Evolutionary conservation across 106 monocot species (phyloP), one percentile per base, ranked within the genome.

Genomic region (Agapanthus africanus): DNA sequence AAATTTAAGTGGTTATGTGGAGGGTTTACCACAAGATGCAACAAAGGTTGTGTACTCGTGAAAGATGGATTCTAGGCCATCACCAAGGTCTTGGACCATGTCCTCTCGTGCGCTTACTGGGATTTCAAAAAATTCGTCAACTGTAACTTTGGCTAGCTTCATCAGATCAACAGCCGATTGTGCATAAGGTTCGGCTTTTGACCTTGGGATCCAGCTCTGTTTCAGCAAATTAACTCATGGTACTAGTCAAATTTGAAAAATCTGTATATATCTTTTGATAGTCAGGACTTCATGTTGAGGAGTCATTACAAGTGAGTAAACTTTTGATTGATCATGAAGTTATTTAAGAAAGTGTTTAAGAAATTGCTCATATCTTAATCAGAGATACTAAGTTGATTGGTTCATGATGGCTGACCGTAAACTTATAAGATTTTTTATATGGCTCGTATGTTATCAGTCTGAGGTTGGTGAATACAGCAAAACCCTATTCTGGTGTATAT

Each of bases 91-190:
- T 25, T 88, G 79, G 3, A 91, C 79, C 74, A 91, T 39, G 15
- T 95, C 86, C 6, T 91, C 88, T 38, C 84, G 73, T 14, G 82
- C 74, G 2, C 47, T 46, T 44, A 86, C 79, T 22, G 86, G 95
- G 35, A 88, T 91, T 76, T 88, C 79, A 41, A 84, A 86, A 76
- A 89, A 97, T 21, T 97, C 95, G 15, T 91, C 91, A 21, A 87
- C 82, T 11, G 86, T 89, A 61, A 76, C 69, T 73, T 84, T 91
- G 6, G 86, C 86, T 68, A 97, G 49, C 63, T 82, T 97, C 72
- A 97, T 82, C 37, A 97, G 47, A 66, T 91, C 91, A 41, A 86
- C 78, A 0, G 80, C 88, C 6, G 91, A 91, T 28, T 77, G 81
- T 3, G 91, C 88, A 33, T 83, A 81, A 18, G 81, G 68, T 56